phyloP scores from a whole-genome alignment of 2,329 filamentous ascomycete genomes.

The Chaetomium sp. region DNA sequence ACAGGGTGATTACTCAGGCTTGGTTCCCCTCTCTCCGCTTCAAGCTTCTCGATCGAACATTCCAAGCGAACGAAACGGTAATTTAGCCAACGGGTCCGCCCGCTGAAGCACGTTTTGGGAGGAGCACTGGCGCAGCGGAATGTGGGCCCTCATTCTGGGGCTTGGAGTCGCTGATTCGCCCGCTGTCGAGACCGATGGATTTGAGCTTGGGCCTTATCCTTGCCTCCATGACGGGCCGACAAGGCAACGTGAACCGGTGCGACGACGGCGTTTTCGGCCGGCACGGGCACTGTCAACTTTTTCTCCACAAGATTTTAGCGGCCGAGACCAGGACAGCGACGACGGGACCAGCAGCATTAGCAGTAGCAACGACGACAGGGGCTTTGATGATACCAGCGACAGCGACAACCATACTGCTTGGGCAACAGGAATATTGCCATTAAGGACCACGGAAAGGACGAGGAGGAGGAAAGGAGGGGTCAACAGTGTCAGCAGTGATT shows the following conservation, averaged over 20 bases:
- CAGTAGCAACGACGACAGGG: background rate
- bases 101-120: background rate
- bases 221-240: background rate
- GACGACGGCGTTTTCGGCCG: background rate
- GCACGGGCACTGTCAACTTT: background rate
- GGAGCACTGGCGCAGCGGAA: background rate
- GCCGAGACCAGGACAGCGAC: background rate
- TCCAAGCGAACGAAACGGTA: background rate
- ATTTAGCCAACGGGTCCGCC: background rate
- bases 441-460: background rate
- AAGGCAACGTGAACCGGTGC: constrained; percentile 9
- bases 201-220: constrained; percentile 5
- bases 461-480: background rate
- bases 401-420: too few relatives aligned
- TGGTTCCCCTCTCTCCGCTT: background rate
- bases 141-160: background rate
- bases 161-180: constrained; percentile 2
- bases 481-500: background rate
- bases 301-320: constrained; percentile 1
- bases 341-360: background rate
- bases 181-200: background rate
- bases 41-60: background rate
- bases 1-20: constrained; percentile 32
- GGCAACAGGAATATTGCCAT: too few relatives aligned
- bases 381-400: too few relatives aligned